Conservation (phyloP, 768 basidiomycete genomes). For the Termitomyces sp. region DNA sequence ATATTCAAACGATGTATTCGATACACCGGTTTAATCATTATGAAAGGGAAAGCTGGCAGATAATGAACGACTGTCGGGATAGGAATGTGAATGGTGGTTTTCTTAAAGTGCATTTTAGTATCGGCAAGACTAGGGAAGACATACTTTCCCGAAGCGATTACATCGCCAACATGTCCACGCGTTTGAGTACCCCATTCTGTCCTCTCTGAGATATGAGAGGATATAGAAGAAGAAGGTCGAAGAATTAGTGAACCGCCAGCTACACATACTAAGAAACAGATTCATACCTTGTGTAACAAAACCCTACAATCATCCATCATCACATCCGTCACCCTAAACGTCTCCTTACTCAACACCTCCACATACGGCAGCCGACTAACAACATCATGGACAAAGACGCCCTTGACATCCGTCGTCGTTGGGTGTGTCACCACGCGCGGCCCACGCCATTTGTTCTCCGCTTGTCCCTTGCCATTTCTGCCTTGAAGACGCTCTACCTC, state of each 20-base stretch:
- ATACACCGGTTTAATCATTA: background rate
- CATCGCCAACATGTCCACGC: slow-evolving; percentile 42
- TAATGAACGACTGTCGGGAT: background rate
- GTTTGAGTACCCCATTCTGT: slow-evolving; percentile 31
- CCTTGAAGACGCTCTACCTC: background rate
- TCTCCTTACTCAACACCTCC: slow-evolving; percentile 43
- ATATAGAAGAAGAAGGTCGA: background rate
- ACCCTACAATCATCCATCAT: slow-evolving; percentile 54
- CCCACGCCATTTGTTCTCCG: slow-evolving; percentile 22
- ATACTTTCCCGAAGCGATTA: slow-evolving; percentile 13
- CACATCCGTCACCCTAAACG: slow-evolving; percentile 46
- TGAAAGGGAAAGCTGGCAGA: background rate
- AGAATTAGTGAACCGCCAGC: background rate
- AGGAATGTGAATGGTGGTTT: background rate
- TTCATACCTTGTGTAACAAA: slow-evolving; percentile 40
- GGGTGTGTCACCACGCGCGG: slow-evolving; percentile 34
- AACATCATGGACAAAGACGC: slow-evolving; percentile 43
- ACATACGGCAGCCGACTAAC: slow-evolving; percentile 45
- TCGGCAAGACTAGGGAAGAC: background rate
- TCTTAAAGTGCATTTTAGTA: background rate
- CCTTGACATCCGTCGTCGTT: slow-evolving; percentile 36
- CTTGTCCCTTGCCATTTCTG: slow-evolving; percentile 19
- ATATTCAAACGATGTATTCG: background rate
- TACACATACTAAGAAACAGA: background rate
- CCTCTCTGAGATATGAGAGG: slow-evolving; percentile 25